Percentiles rank a stretch among this genome's conserved stretches.
These are phyloP conservation scores for Helicostylum pulchrum DNA, from an alignment of 192 early-diverging fungal genomes.

Conservation along the genomic window DNA sequence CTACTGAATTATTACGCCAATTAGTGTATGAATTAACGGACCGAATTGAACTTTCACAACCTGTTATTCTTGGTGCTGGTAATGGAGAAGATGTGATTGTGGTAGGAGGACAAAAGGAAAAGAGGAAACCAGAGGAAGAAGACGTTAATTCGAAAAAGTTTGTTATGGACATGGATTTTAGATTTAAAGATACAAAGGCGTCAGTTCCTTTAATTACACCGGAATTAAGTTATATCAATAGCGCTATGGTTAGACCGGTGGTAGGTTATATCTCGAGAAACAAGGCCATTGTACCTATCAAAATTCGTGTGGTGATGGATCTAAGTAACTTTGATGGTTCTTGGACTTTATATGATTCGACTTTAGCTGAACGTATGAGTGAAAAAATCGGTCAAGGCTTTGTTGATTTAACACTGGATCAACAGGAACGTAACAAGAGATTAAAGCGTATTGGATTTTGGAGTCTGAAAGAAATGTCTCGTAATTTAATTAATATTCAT, in stretches of 20 bases:
- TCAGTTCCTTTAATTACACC: conserved; percentile 73
- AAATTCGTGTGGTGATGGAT: conserved; percentile 74
- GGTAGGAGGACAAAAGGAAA: conserved; percentile 34
- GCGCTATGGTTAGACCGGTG: conserved; percentile 86
- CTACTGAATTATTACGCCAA: conserved; percentile 49
- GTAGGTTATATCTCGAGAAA: conserved; percentile 94
- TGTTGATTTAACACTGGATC: conserved; percentile 71
- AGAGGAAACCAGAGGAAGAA: conserved; percentile 15
- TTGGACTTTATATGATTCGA: conserved; percentile 87
- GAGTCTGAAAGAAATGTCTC: conserved; percentile 75
- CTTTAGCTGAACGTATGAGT: conserved; percentile 66
- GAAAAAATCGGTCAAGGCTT: conserved; percentile 84
- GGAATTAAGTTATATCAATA: conserved; percentile 73
- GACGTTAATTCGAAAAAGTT: conserved; percentile 25
- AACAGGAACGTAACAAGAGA: conserved; percentile 76
- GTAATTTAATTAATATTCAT: conserved; percentile 65
- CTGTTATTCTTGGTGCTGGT: conserved; percentile 45
- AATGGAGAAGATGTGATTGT: conserved; percentile 45
- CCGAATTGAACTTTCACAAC: conserved; percentile 58
- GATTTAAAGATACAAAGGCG: conserved; percentile 89
- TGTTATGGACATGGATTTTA: conserved; percentile 77
- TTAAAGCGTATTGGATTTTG: conserved; percentile 87
- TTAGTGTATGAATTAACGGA: conserved; percentile 71
- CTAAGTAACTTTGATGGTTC: conserved; percentile 86
- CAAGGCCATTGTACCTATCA: conserved; percentile 80